phyloP scores from a whole-genome alignment of 2,329 filamentous ascomycete genomes.

The Diaporthe helianthi region DNA sequence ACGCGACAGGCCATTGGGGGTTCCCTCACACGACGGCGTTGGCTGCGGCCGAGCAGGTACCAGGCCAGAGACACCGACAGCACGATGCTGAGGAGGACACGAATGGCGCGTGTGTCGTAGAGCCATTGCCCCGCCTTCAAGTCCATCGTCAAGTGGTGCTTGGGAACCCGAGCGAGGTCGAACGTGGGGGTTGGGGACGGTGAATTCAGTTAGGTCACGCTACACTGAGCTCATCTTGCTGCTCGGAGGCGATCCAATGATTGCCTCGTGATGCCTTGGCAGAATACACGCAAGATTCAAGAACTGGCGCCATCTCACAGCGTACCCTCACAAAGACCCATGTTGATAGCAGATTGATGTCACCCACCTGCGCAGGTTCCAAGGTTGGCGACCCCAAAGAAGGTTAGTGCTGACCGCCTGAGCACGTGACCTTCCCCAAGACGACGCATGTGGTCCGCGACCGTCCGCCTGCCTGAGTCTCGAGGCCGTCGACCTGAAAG shows the following conservation, averaged over 20 bases:
- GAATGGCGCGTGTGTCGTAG: not conserved
- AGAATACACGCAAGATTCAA: not conserved
- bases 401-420: not conserved
- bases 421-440: not conserved
- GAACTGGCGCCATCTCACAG: not conserved
- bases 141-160: not conserved
- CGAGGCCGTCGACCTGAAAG: too few species aligned
- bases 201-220: not conserved
- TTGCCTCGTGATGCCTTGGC: not conserved
- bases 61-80: not conserved
- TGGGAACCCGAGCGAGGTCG: too few species aligned
- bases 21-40: not conserved
- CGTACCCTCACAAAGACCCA: not conserved
- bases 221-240: not conserved
- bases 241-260: not conserved
- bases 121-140: not conserved
- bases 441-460: too few species aligned
- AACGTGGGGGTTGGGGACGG: too few species aligned
- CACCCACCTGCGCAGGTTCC: too few species aligned
- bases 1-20: not conserved
- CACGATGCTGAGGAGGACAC: not conserved
- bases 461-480: too few species aligned
- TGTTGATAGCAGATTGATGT: not conserved
- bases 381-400: constrained; percentile 1
- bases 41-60: not conserved